Evolutionary conservation across 1,284 basidiomycete genomes (phyloP), one percentile per base, ranked within the genome.

Genomic region (Gomphus sp.): DNA sequence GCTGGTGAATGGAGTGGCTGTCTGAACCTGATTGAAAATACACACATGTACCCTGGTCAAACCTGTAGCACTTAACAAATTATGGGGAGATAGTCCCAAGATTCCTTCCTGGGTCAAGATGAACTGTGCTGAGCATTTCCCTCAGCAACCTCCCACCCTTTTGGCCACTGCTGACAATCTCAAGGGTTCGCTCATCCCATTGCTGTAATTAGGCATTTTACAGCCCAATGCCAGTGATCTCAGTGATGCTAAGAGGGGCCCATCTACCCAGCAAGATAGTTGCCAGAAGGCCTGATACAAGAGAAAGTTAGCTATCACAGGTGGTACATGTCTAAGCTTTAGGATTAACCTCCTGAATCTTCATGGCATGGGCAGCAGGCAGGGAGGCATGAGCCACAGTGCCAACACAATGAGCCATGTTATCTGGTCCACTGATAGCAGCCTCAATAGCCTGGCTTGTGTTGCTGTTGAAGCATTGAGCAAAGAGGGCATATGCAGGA

Each of bases 401-500:
- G 2, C 88, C 88, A 0, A 89, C 85, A 41, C 85, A 82, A 25
- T 78, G 74, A 4, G 84, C 82, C 83, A 89, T 87, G 55, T 77
- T 75, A 61, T 89, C 87, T 0, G 89, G 84, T 0, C 88, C 88
- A 2, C 88, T 87, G 2, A 90, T 78, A 4, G 85, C 79, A 0
- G 80, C 76, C 66, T 91, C 86, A 43, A 91, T 80, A 0, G 80
- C 80, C 18, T 88, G 73, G 85, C 85, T 71, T 90, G 87, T 0
- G 84, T 80, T 61, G 89, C 82, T 2, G 88, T 84, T 0, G 88
- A 89, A 0, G 85, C 89, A 64, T 91, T 89, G 68, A 87, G 85
- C 2, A 85, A 76, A 34, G 56, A 57, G 4, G 87, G 86, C 12
- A 85, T 82, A 63, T 89, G 87, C n/a, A 85, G 80, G 4, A 90